These are phyloP conservation scores for Tilletia indica DNA, from an alignment of 1,284 basidiomycete species.

Conservation along the genomic window DNA sequence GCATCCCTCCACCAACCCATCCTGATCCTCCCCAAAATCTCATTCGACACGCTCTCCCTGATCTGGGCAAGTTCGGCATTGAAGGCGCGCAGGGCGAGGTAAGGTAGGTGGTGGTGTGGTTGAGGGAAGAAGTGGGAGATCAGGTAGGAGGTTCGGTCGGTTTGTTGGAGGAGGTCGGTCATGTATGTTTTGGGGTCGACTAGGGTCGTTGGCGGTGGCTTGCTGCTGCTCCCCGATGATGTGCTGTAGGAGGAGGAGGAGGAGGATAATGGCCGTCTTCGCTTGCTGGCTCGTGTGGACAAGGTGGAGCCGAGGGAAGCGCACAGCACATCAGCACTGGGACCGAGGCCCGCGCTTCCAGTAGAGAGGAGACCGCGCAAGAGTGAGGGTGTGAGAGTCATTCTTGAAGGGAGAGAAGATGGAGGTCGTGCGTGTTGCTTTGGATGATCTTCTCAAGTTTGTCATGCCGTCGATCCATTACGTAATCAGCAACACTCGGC, in stretches of 20 bases:
- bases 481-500: no score
- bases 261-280: not conserved
- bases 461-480: no score
- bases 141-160: slow-evolving; percentile 39
- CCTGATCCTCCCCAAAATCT: slow-evolving; percentile 50
- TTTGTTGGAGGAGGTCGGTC: not conserved
- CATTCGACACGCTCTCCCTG: slow-evolving; percentile 49
- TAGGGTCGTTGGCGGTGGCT: no score
- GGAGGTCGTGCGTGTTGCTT: no score
- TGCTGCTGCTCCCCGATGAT: no score
- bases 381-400: not conserved
- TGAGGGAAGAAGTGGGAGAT: slow-evolving; percentile 49
- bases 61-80: slow-evolving; percentile 49
- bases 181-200: slow-evolving; percentile 4
- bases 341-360: not conserved
- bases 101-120: slow-evolving; percentile 31
- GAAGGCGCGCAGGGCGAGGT: slow-evolving; percentile 49
- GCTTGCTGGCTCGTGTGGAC: not conserved
- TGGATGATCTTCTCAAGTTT: no score
- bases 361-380: not conserved
- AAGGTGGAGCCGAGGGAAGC: no score
- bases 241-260: not conserved
- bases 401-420: not conserved
- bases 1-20: slow-evolving; percentile 55
- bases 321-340: not conserved